Percentiles rank a stretch among this genome's conserved stretches.
phyloP scores from a whole-genome alignment of 2,329 filamentous ascomycete genomes.

The Sclerotinia sclerotiorum region DNA sequence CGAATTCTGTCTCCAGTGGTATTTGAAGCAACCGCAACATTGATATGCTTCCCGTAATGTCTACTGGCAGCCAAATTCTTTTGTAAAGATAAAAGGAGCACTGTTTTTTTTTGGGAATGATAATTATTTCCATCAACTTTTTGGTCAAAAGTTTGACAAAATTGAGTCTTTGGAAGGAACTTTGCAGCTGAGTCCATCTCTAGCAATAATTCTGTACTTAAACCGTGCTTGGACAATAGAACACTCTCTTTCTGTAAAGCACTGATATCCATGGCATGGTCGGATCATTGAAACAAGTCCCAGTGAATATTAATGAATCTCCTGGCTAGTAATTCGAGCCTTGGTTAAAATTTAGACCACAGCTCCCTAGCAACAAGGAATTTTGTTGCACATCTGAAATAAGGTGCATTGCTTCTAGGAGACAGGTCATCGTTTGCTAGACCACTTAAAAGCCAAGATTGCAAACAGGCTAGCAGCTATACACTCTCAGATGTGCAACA shows the following conservation, averaged over 20 bases:
- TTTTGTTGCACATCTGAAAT: slow-evolving; percentile 6
- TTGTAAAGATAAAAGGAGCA: neutral
- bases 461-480: neutral
- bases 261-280: neutral
- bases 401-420: neutral
- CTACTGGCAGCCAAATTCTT: neutral
- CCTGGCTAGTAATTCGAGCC: neutral
- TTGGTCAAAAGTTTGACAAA: neutral
- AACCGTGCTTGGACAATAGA: neutral
- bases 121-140: neutral
- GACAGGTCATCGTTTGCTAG: neutral
- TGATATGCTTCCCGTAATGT: neutral
- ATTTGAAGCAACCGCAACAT: too few relatives aligned
- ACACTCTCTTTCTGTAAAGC: neutral
- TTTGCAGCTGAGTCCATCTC: neutral
- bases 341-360: neutral
- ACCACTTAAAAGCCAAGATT: neutral
- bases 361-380: neutral
- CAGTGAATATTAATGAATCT: neutral
- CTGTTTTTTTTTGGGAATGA: neutral
- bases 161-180: neutral
- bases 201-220: neutral
- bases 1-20: too few relatives aligned
- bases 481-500: neutral
- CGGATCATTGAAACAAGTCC: neutral